A percentile compares a stretch with the other conserved stretches of the same genome.
Evolutionary conservation across 768 basidiomycete species (phyloP).

Genomic region (Suillus ampliporus): DNA sequence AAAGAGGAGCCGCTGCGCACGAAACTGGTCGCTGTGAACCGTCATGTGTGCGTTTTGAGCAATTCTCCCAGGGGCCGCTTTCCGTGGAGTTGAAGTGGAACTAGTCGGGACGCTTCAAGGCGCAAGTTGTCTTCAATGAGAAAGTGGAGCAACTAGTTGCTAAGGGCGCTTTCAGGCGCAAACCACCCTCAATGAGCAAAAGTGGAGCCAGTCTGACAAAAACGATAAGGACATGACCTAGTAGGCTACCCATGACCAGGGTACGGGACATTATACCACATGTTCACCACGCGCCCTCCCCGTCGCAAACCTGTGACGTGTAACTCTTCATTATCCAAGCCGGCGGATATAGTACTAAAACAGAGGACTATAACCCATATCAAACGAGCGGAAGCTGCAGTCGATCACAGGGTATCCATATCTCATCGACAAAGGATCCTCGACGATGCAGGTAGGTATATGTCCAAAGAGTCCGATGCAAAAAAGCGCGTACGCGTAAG

Average conservation of each 20-base stretch:
- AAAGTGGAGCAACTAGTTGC: too few relatives aligned
- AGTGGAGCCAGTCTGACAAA: too few relatives aligned
- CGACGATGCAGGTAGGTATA: conserved; percentile 20
- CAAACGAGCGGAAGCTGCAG: conserved; percentile 27
- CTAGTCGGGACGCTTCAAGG: too few relatives aligned
- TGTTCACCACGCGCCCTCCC: neutral
- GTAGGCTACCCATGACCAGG: neutral
- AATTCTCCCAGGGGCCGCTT: neutral
- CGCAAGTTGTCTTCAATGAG: too few relatives aligned
- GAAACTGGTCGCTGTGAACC: too few relatives aligned
- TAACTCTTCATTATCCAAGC: conserved; percentile 19
- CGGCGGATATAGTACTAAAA: conserved; percentile 22
- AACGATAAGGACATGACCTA: neutral
- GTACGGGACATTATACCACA: neutral
- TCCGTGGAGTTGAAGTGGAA: too few relatives aligned
- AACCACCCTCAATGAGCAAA: too few relatives aligned
- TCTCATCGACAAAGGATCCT: conserved; percentile 14
- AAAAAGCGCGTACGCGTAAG: conserved; percentile 12
- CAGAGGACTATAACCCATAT: conserved; percentile 13
- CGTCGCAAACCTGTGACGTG: conserved; percentile 1
- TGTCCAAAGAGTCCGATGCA: conserved; percentile 32
- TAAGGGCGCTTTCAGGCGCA: too few relatives aligned
- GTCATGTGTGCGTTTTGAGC: neutral
- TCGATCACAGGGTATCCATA: conserved; percentile 13
- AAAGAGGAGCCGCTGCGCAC: neutral